Base-by-base conservation (phyloP, 2,329 filamentous ascomycete species). In the Colletotrichum euphorbiae region DNA sequence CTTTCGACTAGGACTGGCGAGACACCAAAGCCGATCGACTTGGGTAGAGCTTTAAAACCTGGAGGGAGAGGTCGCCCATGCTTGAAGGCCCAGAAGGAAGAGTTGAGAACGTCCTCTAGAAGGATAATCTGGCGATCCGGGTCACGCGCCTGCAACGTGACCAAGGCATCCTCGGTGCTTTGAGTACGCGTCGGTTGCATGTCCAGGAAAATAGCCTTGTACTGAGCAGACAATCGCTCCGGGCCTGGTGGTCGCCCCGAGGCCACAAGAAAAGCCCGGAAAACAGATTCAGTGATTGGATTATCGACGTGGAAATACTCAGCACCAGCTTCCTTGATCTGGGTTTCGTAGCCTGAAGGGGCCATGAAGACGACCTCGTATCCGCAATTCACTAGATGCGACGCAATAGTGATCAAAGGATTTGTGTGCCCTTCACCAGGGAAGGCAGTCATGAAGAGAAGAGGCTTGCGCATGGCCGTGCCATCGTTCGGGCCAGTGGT, bases 311-410 rank as follows among this genome's bases (percentile, higher is more conserved):
- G 69, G n/a, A 68, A 12, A 62, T 77, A 81, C 4, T 73, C 74
- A 17, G 79, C 78, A 13, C 80, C 80, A 11, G 77, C 73, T 12
- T 73, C 73, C 58, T 75, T 71, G 21, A 81, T 72, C 9, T 72
- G 71, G 3, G 73, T 68, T 19, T 75, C 68, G 68, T 78, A 80
- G 1, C 70, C 60, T 0, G 69, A 69, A 3, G 76, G 74, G 1
- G 75, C 74, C 3, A 81, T 74, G 66, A 81, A 80, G 0, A 76
- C 78, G 2, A 82, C 75, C 4, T 80, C 75, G 67, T 82, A 81
- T 3, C 79, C 79, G 5, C 75, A 71, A n/a, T 73, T 66, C 3
- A 78, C 72, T 6, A 81, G 69, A 13, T 72, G 71, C 1, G 70
- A 69, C 3, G 78, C 77, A 11, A 82, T 73, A n/a, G 69, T 64